Percentiles rank a stretch among this genome's conserved stretches.
phyloP scores from a whole-genome alignment of 345 rosid genomes.

The Camelina hispida region DNA sequence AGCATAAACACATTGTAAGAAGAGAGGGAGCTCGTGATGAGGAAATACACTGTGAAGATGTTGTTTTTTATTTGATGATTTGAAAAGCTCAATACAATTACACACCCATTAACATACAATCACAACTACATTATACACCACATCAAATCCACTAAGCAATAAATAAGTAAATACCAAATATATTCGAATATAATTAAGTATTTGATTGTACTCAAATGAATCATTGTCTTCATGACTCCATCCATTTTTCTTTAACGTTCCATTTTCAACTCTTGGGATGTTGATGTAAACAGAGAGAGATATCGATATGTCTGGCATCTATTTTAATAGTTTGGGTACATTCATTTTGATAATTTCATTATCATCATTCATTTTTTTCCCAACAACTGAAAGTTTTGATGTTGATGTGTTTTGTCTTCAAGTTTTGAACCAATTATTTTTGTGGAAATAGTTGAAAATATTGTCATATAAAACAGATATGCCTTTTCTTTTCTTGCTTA shows the following conservation, averaged over 20 bases:
- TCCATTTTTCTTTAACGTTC: not conserved
- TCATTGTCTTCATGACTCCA: constrained; percentile 5
- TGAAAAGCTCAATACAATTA: constrained; percentile 14
- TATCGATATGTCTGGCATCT: not conserved
- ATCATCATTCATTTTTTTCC: not conserved
- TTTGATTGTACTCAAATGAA: constrained; percentile 1
- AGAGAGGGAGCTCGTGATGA: not conserved
- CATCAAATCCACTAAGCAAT: not conserved
- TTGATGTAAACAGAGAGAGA: not conserved
- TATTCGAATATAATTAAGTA: not conserved
- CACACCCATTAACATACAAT: not conserved
- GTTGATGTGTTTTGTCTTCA: not conserved
- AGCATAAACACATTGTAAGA: not conserved
- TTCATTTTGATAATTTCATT: not conserved
- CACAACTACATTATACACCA: not conserved
- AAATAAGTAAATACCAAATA: not conserved
- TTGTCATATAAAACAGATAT: not conserved
- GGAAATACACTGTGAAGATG: not conserved
- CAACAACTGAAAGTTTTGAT: not conserved
- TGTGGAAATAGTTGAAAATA: not conserved
- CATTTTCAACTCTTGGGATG: not conserved
- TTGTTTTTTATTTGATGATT: constrained; percentile 7
- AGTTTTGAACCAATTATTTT: not conserved
- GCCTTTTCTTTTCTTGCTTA: not conserved
- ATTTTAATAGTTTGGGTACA: not conserved